These are phyloP conservation scores for Mrakiaceae sp. DNA, from an alignment of 1,284 basidiomycete species.

Conservation along the genomic window DNA sequence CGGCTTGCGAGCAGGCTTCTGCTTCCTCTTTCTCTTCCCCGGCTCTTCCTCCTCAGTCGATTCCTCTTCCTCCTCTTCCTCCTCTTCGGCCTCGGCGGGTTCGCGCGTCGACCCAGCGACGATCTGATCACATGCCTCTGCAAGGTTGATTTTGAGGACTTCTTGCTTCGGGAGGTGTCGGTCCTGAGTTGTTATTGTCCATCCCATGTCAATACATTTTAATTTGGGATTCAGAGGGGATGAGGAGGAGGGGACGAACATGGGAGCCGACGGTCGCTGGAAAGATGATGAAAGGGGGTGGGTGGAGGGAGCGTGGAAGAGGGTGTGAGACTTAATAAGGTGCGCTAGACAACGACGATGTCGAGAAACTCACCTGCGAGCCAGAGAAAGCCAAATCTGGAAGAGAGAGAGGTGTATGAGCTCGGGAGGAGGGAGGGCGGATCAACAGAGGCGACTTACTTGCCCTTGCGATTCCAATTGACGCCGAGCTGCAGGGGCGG, in stretches of 20 bases:
- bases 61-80: constrained; percentile 4
- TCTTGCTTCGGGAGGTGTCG: constrained; percentile 7
- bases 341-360: too few species aligned
- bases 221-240: not conserved
- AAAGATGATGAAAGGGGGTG: not conserved
- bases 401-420: too few species aligned
- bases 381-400: too few species aligned
- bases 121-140: constrained; percentile 8
- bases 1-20: not conserved
- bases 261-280: constrained; percentile 12
- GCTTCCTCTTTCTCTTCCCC: not conserved
- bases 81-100: not conserved
- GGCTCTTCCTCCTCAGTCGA: not conserved
- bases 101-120: not conserved
- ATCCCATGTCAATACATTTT: not conserved
- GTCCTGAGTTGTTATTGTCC: not conserved
- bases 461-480: too few species aligned
- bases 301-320: not conserved
- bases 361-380: too few species aligned
- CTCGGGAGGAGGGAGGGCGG: too few species aligned
- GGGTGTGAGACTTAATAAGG: not conserved
- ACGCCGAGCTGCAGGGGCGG: too few species aligned
- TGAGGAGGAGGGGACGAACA: not conserved
- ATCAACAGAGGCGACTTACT: too few species aligned
- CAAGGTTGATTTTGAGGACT: constrained; percentile 7